These are phyloP conservation scores for Protea cynaroides DNA, from an alignment of 164 flowering plant genomes.

Conservation along the genomic window DNA sequence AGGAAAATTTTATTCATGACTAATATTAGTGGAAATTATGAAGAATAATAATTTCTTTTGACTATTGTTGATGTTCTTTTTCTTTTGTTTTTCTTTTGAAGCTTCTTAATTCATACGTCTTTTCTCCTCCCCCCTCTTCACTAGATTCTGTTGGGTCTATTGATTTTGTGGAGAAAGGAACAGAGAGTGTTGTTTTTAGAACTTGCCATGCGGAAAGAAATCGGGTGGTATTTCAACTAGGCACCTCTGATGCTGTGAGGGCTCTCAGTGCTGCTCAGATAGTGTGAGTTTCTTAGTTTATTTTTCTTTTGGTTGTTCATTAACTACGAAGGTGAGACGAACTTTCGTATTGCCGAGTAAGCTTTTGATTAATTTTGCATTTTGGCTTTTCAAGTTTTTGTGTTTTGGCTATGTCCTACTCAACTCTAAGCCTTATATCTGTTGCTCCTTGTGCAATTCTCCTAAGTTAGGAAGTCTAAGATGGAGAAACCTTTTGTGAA, in stretches of 20 bases:
- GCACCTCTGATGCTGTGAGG: conserved; percentile 91
- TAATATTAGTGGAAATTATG: no score
- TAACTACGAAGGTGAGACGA: not conserved
- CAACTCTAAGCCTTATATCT: no score
- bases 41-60: no score
- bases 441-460: no score
- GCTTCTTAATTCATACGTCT: not conserved
- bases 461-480: no score
- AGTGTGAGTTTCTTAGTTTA: conserved; percentile 48
- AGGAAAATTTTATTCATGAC: no score
- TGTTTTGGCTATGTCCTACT: not conserved
- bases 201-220: conserved; percentile 68
- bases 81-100: not conserved
- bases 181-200: conserved; percentile 70
- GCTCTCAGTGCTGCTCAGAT: conserved; percentile 77
- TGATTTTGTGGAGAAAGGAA: conserved; percentile 88
- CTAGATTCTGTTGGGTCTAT: conserved; percentile 56
- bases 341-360: not conserved
- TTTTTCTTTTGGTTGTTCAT: not conserved
- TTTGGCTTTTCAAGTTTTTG: not conserved
- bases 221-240: conserved; percentile 84
- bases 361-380: not conserved
- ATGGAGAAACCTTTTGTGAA: no score
- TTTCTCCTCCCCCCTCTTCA: conserved; percentile 1
- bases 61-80: not conserved